Conservation (phyloP, 352 stramenopile genomes). For the Phytophthora palmivora region DNA sequence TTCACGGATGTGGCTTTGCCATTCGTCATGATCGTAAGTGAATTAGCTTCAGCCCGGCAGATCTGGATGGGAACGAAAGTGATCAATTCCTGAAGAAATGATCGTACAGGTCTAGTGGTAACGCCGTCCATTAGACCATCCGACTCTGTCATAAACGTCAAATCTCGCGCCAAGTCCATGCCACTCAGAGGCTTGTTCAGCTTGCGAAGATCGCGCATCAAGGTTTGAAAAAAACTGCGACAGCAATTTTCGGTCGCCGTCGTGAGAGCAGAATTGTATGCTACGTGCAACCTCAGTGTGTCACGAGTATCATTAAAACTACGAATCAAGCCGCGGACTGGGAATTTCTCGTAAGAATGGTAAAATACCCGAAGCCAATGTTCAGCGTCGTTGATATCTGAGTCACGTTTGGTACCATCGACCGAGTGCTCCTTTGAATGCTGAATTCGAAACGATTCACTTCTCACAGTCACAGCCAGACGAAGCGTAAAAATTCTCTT, state of each 20-base stretch:
- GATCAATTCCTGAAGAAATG: constrained; percentile 43
- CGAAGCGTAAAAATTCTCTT: constrained; percentile 24
- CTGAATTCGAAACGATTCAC: constrained; percentile 62
- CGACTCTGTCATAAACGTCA: constrained; percentile 22
- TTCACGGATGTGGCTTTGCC: constrained; percentile 38
- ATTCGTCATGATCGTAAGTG: constrained; percentile 62
- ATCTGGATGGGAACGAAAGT: constrained; percentile 85
- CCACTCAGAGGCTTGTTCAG: constrained; percentile 65
- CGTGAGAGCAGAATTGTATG: constrained; percentile 15
- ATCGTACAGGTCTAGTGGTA: constrained; percentile 5
- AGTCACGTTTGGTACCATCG: constrained; percentile 19
- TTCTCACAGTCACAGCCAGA: constrained; percentile 50
- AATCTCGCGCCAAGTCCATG: constrained; percentile 39
- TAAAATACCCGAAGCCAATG: constrained; percentile 41
- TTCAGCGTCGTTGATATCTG: constrained; percentile 22
- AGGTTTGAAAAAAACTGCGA: constrained; percentile 31
- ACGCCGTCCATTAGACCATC: constrained; percentile 1
- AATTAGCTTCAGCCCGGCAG: constrained; percentile 69
- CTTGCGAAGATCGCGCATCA: constrained; percentile 61
- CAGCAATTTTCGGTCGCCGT: constrained; percentile 17
- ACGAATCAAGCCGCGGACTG: constrained; percentile 39
- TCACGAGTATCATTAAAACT: constrained; percentile 31
- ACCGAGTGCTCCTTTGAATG: constrained; percentile 39
- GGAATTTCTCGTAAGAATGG: constrained; percentile 44
- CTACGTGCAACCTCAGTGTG: constrained; percentile 36